Percentiles rank a stretch among this genome's conserved stretches.
Evolutionary conservation across 441 rosid species (phyloP).

Genomic region (Erodium chrysanthum): DNA sequence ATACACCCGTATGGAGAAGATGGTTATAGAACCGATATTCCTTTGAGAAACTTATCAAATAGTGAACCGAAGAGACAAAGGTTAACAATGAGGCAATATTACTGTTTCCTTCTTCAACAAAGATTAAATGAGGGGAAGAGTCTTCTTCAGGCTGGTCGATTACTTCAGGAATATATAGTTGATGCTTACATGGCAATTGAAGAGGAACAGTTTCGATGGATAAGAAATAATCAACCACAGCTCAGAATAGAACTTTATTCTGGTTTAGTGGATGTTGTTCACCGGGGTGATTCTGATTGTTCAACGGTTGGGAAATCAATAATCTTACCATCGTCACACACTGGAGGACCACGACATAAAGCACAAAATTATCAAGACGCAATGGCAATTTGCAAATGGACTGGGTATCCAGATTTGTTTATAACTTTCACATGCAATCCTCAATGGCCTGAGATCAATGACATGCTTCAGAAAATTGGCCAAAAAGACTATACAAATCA

Average conservation of each 20-base stretch:
- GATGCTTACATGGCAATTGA: conserved; percentile 7
- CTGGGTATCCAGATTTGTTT: neutral
- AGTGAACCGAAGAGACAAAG: too few species aligned
- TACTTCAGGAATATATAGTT: conserved; percentile 10
- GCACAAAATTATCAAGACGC: conserved; percentile 8
- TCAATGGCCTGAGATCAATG: neutral
- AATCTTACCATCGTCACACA: neutral
- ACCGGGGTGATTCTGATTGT: neutral
- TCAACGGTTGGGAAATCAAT: neutral
- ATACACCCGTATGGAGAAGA: conserved; percentile 1
- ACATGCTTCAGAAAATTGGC: too few species aligned
- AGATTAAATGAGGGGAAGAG: neutral
- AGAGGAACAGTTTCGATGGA: neutral
- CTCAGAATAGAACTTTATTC: neutral
- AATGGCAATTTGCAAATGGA: neutral
- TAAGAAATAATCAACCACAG: neutral
- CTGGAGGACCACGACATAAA: conserved; percentile 1
- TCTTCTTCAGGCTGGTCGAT: neutral
- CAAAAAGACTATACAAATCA: too few species aligned
- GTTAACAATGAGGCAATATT: neutral
- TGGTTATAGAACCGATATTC: neutral
- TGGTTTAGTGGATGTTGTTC: neutral
- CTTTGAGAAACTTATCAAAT: neutral
- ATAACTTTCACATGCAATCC: neutral
- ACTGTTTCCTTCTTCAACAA: neutral